Percentiles rank a stretch among this genome's conserved stretches.
Conservation (phyloP, 2,329 filamentous ascomycete species). For the Neonectria ditissima region DNA sequence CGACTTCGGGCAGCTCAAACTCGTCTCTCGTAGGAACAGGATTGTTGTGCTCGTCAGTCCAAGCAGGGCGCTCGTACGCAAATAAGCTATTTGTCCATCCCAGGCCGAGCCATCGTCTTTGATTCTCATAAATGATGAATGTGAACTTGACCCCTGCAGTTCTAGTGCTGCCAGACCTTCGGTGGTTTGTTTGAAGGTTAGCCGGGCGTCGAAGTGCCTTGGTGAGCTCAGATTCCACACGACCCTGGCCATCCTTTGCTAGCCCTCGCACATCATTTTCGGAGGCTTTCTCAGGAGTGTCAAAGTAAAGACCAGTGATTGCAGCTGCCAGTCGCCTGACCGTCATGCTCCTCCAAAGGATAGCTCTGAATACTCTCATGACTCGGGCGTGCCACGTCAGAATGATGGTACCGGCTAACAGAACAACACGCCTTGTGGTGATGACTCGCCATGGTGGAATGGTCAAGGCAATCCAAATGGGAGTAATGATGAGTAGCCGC, state of each 20-base stretch:
- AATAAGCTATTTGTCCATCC: constrained; percentile 95
- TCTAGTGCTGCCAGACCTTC: constrained; percentile 55
- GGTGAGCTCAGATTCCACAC: constrained; percentile 59
- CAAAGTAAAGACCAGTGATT: constrained; percentile 84
- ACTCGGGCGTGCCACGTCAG: constrained; percentile 94
- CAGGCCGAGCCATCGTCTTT: constrained; percentile 92
- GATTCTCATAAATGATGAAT: constrained; percentile 96
- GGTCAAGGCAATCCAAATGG: constrained; percentile 86
- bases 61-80: constrained; percentile 87
- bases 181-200: constrained; percentile 45
- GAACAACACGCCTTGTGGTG: constrained; percentile 84
- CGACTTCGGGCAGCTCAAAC: constrained; percentile 71
- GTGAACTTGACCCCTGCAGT: constrained; percentile 92
- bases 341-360: constrained; percentile 88
- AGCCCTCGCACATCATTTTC: constrained; percentile 43
- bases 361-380: constrained; percentile 83
- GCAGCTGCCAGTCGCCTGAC: constrained; percentile 77
- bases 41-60: constrained; percentile 97
- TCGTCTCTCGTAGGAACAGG: constrained; percentile 79
- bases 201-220: constrained; percentile 53
- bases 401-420: constrained; percentile 87
- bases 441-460: constrained; percentile 86
- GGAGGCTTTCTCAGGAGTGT: constrained; percentile 57
- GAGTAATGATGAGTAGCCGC: constrained; percentile 87
- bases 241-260: constrained; percentile 37